These are phyloP conservation scores for Baorangia bicolor DNA, from an alignment of 768 basidiomycete genomes.

Conservation along the genomic window DNA sequence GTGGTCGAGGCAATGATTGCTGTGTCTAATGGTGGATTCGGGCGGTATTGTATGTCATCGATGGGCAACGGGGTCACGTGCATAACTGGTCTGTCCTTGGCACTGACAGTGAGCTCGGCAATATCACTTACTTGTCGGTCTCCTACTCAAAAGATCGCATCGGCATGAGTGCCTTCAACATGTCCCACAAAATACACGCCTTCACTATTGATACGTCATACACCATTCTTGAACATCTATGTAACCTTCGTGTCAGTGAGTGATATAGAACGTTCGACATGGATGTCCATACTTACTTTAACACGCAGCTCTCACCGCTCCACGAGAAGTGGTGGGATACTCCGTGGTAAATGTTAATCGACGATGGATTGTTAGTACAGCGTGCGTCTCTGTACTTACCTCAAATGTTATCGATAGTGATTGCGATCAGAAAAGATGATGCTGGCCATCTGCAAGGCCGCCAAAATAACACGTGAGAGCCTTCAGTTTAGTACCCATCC, in stretches of 20 bases:
- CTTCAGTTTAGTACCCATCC: slow-evolving; percentile 93
- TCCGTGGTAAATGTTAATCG: not conserved
- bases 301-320: not conserved
- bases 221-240: too few species aligned
- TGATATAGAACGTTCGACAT: not conserved
- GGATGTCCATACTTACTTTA: not conserved
- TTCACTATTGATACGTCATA: not conserved
- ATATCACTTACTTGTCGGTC: too few species aligned
- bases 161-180: too few species aligned
- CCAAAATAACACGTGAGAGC: slow-evolving; percentile 95
- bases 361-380: not conserved
- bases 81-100: too few species aligned
- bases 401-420: not conserved
- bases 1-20: not conserved
- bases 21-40: not conserved
- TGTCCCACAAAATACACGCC: not conserved
- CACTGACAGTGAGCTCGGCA: not conserved
- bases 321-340: not conserved
- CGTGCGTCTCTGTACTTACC: not conserved
- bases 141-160: not conserved
- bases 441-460: slow-evolving; percentile 71
- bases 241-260: not conserved
- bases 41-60: not conserved
- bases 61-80: not conserved
- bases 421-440: slow-evolving; percentile 47